Evolutionary conservation across 768 basidiomycete species (phyloP), one percentile per base, ranked within the genome.

Genomic region (Daedaleopsis nitida): DNA sequence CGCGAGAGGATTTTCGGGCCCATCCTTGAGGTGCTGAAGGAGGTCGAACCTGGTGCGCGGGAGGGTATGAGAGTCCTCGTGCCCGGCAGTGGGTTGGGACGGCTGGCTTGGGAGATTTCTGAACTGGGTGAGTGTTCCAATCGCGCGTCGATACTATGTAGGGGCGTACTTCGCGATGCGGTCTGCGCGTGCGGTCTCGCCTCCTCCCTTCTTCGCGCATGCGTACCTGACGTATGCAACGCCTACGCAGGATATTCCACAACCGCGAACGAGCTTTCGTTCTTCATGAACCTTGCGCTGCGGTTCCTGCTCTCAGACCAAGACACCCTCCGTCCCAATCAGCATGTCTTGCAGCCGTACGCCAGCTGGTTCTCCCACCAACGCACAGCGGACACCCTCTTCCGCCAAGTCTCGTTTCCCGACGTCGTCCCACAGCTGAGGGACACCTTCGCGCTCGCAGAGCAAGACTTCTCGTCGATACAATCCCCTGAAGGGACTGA

Each of bases 341-440:
- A 87, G 67, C 86, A 88, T 69, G 70, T 66, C 10, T 58, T 89
- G 7, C 79, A 81, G 45, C 89, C 89, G 0, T 89, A 83, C 66
- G 77, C 84, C 0, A 83, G 87, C 65, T 86, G 85, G 83, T 88
- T 87, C 72, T 89, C 88, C 17, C 88, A 91, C 68, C 86, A 88
- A 65, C 78, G 81, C 13, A 76, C 75, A 24, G 76, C 76, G 14
- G 76, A 76, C 14, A 70, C 78, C 12, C 69, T 86, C 2, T 85
- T 88, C 68, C 83, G 86, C 17, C 35, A 69, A 4, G 74, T 88
- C 53, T 60, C 68, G 0, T 87, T 89, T 65, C 89, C 89, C 0
- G 88, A 91, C 68, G 79, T 76, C 38, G 65, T 88, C 12, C 88
- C 88, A 0, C 76, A 81, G 4, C 74, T 81, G 38, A 70, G 72